Evolutionary conservation across 208 protist species (phyloP), one percentile per base, ranked within the genome.

Genomic region (Leishmania turanica): DNA sequence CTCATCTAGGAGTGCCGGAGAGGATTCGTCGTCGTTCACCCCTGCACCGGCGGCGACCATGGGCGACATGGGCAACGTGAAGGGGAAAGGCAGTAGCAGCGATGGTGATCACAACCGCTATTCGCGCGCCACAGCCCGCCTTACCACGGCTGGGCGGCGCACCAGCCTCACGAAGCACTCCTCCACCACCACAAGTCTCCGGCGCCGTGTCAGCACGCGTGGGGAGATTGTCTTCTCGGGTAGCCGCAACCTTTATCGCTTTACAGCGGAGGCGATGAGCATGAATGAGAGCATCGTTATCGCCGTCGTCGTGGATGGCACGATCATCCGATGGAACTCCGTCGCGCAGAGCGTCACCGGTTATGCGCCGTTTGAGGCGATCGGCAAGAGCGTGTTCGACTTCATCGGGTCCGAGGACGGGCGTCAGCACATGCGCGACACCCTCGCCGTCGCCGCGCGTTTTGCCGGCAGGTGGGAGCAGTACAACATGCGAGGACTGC

Each of bases 271-370:
- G 27, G 90, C 91, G 42, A 81, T 97, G 53, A 80, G 80, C 9
- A 40, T 87, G 21, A 89, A 80, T 69, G 85, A 90, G 69, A 92
- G 47, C 47, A 91, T 96, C 58, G 65, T 95, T 24, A 93, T 97
- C 68, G 89, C 87, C 56, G 89, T 96, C 49, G 86, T 97, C 19
- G 85, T 86, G 42, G 93, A 97, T 78, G 95, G 95, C 78, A 95
- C 92, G n/a, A 92, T 97, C 69, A 95, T 96, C 70, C 95, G 92
- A 9, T 97, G 95, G 93, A 97, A 96, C 86, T 66, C 75, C 42
- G 83, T 83, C 31, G 92, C 89, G 21, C 85, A 92, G 70, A 81
- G 79, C 17, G 87, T 91, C 27, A 96, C 91, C 19, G 93, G 93
- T 42, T 95, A 89, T 79, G 78, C 81, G 0, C 83, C 87, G 4